A percentile compares a stretch with the other conserved stretches of the same genome.
phyloP scores from a whole-genome alignment of 805 yeast species.

The Debaryomyces hansenii region DNA sequence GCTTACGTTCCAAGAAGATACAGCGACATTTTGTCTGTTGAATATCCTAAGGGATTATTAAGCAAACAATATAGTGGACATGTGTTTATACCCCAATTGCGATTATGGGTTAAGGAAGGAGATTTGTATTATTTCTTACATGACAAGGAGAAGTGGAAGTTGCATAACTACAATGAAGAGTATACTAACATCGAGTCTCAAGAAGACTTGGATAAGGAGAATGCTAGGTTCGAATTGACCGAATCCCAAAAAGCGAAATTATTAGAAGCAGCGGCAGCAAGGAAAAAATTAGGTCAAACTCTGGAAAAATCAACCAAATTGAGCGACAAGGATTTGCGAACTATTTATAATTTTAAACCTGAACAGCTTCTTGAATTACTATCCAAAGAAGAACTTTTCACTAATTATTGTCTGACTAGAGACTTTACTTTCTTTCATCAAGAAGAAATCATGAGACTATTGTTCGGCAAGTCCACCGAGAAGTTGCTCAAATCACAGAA shows the following conservation, averaged over 20 bases:
- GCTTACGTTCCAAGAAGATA: slow-evolving; percentile 31
- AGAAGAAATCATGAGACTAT: slow-evolving; percentile 22
- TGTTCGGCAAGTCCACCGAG: slow-evolving; percentile 16
- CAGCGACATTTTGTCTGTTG: slow-evolving; percentile 19
- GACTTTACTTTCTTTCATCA: slow-evolving; percentile 30
- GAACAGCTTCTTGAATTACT: slow-evolving; percentile 23
- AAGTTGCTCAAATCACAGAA: slow-evolving; percentile 3
- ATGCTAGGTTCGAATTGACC: slow-evolving; percentile 8
- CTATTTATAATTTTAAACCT: slow-evolving; percentile 8
- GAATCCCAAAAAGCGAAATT: slow-evolving; percentile 11
- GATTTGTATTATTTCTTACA: slow-evolving; percentile 1
- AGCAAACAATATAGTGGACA: slow-evolving; percentile 25
- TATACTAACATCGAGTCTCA: background rate
- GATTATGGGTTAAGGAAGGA: slow-evolving; percentile 22
- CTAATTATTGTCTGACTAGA: slow-evolving; percentile 18
- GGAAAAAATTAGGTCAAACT: slow-evolving; percentile 1
- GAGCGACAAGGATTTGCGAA: slow-evolving; percentile 10
- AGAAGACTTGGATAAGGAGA: background rate
- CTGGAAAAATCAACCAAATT: background rate
- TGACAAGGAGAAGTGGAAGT: slow-evolving; percentile 24
- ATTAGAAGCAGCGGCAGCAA: slow-evolving; percentile 5
- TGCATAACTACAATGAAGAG: slow-evolving; percentile 11
- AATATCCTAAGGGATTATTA: slow-evolving; percentile 21
- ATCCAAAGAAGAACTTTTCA: slow-evolving; percentile 26
- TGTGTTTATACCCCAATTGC: slow-evolving; percentile 23